These are phyloP conservation scores for Trametes gibbosa DNA, from an alignment of 768 basidiomycete genomes.

Conservation along the genomic window DNA sequence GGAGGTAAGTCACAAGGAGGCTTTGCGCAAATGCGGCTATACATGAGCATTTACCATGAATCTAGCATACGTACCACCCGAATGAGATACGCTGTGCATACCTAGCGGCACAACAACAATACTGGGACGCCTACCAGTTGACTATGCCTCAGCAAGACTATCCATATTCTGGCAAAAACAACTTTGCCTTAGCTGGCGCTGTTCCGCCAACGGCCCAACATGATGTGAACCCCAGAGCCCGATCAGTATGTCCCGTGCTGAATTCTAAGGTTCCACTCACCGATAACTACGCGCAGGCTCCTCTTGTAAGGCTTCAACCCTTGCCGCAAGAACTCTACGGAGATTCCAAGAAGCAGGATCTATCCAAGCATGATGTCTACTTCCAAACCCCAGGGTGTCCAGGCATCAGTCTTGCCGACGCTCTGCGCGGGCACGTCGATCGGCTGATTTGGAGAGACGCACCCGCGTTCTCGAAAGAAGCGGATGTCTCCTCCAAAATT, in stretches of 20 bases:
- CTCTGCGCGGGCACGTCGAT: not conserved
- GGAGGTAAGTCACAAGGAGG: too few species aligned
- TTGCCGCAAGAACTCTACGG: not conserved
- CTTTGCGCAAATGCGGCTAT: too few species aligned
- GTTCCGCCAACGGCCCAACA: not conserved
- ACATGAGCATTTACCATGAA: too few species aligned
- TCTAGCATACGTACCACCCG: too few species aligned
- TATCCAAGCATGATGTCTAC: not conserved
- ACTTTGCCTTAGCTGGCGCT: not conserved
- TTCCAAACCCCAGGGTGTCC: not conserved
- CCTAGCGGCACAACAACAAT: not conserved
- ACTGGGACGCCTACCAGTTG: not conserved
- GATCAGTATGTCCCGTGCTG: not conserved
- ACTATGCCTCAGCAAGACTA: not conserved
- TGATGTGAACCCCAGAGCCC: too few species aligned
- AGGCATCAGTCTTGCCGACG: not conserved
- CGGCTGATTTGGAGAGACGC: not conserved
- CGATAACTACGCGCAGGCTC: not conserved
- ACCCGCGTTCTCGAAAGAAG: not conserved
- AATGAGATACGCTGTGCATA: too few species aligned
- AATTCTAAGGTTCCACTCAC: not conserved
- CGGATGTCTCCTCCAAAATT: conserved; percentile 1
- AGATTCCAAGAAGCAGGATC: not conserved
- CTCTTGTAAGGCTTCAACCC: too few species aligned
- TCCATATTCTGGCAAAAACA: not conserved